These are phyloP conservation scores for Phyllosticta paracitricarpa DNA, from an alignment of 2,329 filamentous ascomycete species.

Conservation along the genomic window DNA sequence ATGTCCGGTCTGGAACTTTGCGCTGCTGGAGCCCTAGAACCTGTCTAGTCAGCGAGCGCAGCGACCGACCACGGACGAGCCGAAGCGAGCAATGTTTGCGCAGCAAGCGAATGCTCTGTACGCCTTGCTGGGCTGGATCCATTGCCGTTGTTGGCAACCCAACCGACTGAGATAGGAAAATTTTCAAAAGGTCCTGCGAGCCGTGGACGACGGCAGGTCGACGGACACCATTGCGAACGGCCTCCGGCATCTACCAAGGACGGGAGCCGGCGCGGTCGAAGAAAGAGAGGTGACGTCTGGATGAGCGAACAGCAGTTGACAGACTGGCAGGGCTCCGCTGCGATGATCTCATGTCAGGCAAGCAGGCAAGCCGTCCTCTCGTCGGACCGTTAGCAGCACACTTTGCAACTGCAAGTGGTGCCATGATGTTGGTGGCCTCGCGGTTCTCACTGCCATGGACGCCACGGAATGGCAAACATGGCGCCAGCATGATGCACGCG, in stretches of 20 bases:
- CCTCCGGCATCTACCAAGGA: neutral
- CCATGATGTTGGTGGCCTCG: neutral
- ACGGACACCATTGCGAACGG: neutral
- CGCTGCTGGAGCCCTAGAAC: too few species aligned
- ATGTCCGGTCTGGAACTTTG: neutral
- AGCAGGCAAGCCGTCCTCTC: neutral
- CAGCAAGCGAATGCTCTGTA: neutral
- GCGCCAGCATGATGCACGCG: neutral
- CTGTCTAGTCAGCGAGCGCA: neutral
- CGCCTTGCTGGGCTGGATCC: neutral
- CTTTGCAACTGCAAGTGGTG: neutral
- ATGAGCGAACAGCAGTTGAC: neutral
- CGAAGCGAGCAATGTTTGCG: neutral
- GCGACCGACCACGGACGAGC: neutral
- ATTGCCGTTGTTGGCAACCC: neutral
- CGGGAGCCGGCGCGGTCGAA: neutral
- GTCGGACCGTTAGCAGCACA: neutral
- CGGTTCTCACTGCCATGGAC: neutral
- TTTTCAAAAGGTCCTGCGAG: too few species aligned
- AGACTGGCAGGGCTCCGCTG: neutral
- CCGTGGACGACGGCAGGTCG: too few species aligned
- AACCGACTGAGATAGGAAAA: too few species aligned
- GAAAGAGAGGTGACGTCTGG: neutral
- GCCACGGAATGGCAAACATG: too few species aligned
- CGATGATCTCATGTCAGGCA: neutral